These are phyloP conservation scores for Narthecium ossifragum DNA, from an alignment of 106 monocot species.

Conservation along the genomic window DNA sequence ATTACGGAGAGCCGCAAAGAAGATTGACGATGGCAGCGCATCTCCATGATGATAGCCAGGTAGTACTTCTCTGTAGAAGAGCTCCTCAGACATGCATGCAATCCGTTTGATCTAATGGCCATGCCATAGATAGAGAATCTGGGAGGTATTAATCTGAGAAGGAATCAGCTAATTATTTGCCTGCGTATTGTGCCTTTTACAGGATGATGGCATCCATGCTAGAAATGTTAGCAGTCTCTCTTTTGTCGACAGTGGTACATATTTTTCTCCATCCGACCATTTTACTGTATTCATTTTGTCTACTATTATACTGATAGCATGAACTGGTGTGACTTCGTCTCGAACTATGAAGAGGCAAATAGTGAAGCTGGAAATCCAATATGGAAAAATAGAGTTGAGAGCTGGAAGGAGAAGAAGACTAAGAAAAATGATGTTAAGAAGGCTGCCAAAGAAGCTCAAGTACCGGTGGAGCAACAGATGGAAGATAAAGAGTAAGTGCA, in stretches of 20 bases:
- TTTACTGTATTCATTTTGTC: neutral
- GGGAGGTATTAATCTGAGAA: too few species aligned
- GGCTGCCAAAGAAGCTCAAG: slow-evolving; percentile 28
- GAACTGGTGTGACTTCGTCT: neutral
- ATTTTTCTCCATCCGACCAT: neutral
- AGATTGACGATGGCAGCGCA: slow-evolving; percentile 21
- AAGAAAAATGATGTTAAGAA: slow-evolving; percentile 56
- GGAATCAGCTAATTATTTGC: neutral
- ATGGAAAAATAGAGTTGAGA: slow-evolving; percentile 92
- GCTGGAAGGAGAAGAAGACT: slow-evolving; percentile 92
- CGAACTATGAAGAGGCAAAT: slow-evolving; percentile 46
- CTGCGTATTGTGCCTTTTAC: slow-evolving; percentile 4
- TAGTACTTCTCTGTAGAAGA: too few species aligned
- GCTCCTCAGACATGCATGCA: too few species aligned
- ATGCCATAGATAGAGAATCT: too few species aligned
- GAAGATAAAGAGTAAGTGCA: slow-evolving; percentile 81
- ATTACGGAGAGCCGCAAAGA: slow-evolving; percentile 16
- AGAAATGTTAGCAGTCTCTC: slow-evolving; percentile 75
- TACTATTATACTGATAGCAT: neutral
- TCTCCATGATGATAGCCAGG: slow-evolving; percentile 33
- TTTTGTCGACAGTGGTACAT: slow-evolving; percentile 60
- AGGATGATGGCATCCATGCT: slow-evolving; percentile 61
- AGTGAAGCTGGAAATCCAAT: slow-evolving; percentile 70
- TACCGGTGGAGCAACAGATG: slow-evolving; percentile 71
- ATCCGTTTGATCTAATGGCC: too few species aligned